Base-by-base conservation (phyloP, 2,329 filamentous ascomycete species). In the Fusarium nisikadoi region DNA sequence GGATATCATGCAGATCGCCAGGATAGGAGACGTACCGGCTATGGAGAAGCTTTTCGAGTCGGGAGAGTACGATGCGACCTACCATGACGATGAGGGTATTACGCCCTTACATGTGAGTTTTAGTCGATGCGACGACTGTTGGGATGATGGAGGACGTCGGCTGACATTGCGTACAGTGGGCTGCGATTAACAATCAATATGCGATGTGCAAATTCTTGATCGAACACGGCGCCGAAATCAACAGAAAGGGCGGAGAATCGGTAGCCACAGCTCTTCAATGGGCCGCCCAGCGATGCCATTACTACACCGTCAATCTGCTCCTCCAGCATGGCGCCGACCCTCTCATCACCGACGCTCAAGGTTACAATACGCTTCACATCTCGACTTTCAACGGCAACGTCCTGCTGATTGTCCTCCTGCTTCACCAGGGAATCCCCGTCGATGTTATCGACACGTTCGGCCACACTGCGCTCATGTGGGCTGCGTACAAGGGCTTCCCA, bases 151-250 rank as follows among this genome's bases (percentile, higher is more conserved):
- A 14, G 52, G 20, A n/a, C 41, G 23, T 23, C 8, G 17, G 53
- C 75, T 77, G 67, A 77, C 69, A 33, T 23, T 23, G 29, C 20
- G 14, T 75, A 58, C 80, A 99, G 94, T 99, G 96, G 96, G 96
- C 96, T 50, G 94, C 97, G 41, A 98, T 99, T 81, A 99, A 99
- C 85, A 98, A 98, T 80, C 96, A 98, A 81, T 97, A 95, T 84
- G 93, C 94, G 74, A 94, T 98, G 86, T 98, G 95, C 88, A 95
- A 96, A 82, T 98, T 97, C 83, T 90, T 99, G 47, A 89, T 99
- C 80, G 93, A 89, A 54, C 83, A 86, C 71, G 94, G 94, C 78
- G 96, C 95, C 79, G 93, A 97, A 79, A 92, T 98, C 78, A 98
- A 99, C 83, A 92, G 91, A 71, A 97, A 97, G 82, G 96, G 97